Evolutionary conservation across 768 basidiomycete genomes (phyloP), one percentile per base, ranked within the genome.

Genomic region (Trichaptum fuscoviolaceum): DNA sequence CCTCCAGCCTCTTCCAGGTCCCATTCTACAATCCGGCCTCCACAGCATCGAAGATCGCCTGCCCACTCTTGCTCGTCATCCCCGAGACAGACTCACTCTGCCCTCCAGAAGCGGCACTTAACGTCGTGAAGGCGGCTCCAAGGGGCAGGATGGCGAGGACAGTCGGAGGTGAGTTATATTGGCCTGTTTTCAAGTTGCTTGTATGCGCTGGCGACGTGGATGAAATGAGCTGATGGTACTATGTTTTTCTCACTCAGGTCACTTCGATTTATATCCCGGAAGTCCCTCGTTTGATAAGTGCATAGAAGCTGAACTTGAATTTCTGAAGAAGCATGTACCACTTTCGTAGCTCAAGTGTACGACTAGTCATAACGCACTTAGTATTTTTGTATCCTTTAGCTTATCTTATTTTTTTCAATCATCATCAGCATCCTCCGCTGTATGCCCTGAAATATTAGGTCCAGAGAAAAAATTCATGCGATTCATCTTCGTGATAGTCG

Each of bases 261-360:
- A 76, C 62, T 75, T 75, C 65, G 75, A 72, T 59, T 18, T 74
- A 25, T 76, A 75, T 65, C 67, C 63, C 52, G 73, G 71, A 20
- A 27, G n/a, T 26, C 62, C 67, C 36, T 70, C 71, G 18, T 67
- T 71, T 61, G 62, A 70, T 24, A 60, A 66, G 35, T 71, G 69
- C 30, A 24, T 74, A 27, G 27, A 64, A 2, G 70, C 73, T 7
- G 73, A 75, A 66, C 23, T 76, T 59, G 68, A 65, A 34, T 76
- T 76, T 58, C 67, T 76, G 7, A 62, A 65, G 63, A 72, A 73
- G 65, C 69, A 73, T 69, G 71, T 73, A 10, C 72, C 73, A n/a
- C 60, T 72, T 12, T 70, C 34, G 65, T 64, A 52, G n/a, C 63
- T 57, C 20, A 52, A 12, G 10, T 52, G 42, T 52, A 52, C 20